Base-by-base conservation (phyloP, 73 alveolate genomes). In the Blepharisma japonicum region DNA sequence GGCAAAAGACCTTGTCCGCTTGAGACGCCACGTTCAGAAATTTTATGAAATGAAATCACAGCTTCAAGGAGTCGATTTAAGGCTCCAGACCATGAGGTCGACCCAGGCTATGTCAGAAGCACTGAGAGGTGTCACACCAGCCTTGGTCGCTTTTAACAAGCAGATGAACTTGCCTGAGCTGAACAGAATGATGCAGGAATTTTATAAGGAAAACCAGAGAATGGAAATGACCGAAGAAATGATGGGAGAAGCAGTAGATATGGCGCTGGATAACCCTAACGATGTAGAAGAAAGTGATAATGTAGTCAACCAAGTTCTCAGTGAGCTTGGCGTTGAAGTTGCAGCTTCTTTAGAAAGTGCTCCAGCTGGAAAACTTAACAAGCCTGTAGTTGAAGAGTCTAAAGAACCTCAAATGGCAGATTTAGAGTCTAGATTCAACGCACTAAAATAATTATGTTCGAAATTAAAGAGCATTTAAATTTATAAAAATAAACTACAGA, bases 241-340 rank as follows among this genome's bases (percentile, higher is more conserved):
- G 71, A 86, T 88, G 80, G 81, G 85, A 47, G 95, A 86, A 54
- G 95, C 85, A 1, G 82, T 88, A 55, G 93, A 86, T 56, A 68
- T 83, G 85, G 93, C 85, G 5, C 79, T 82, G 49, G 94, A 79
- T 38, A 38, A 70, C 45, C 86, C 71, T 55, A 91, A 68, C 42
- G 92, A 88, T 66, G 83, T 47, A 53, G 89, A 55, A 55, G 82
- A 88, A 82, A 84, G 83, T 48, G 95, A 88, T 68, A 82, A 83
- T 11, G 74, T 90, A 21, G 90, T 82, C 56, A 74, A 78, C 55
- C 79, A 76, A 61, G 88, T 87, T 5, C 68, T 90, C 25, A 71
- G 74, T 20, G 93, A 90, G 61, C 87, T 81, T 47, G 96, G 96
- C 6, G 56, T 90, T 18, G 85, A 89, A 78, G 56, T 38, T 32